Conservation (phyloP, 441 rosid species). For the Raphanus hybrid region DNA sequence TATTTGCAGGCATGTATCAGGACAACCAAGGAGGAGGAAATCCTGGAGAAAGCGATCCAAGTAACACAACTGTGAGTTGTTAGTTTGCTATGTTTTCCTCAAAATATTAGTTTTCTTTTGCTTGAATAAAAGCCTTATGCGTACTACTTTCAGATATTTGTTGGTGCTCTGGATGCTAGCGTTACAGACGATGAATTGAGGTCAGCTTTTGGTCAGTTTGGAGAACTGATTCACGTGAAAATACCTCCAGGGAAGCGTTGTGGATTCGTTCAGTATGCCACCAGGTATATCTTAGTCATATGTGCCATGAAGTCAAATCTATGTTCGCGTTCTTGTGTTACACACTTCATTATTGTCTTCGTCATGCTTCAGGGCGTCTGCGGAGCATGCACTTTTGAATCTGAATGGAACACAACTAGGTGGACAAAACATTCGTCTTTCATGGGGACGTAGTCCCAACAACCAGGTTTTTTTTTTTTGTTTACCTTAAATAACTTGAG, state of each 20-base stretch:
- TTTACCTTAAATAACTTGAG: neutral
- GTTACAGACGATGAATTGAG: slow-evolving; percentile 58
- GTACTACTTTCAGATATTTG: slow-evolving; percentile 62
- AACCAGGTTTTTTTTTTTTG: slow-evolving; percentile 63
- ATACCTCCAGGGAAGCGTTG: slow-evolving; percentile 94
- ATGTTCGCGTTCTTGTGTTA: neutral
- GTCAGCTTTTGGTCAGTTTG: slow-evolving; percentile 78
- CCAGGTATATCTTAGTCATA: slow-evolving; percentile 53
- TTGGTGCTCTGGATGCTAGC: slow-evolving; percentile 54
- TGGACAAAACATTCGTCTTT: slow-evolving; percentile 81
- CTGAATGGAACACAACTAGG: slow-evolving; percentile 83
- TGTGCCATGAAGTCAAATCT: neutral
- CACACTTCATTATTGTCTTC: slow-evolving; percentile 1
- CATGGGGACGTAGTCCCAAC: slow-evolving; percentile 95
- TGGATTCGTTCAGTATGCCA: slow-evolving; percentile 90
- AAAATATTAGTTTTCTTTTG: neutral
- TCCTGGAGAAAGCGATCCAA: slow-evolving; percentile 88
- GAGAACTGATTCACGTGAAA: slow-evolving; percentile 87
- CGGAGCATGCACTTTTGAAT: slow-evolving; percentile 73
- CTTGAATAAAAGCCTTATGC: slow-evolving; percentile 18
- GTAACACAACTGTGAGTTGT: slow-evolving; percentile 85
- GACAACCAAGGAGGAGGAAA: slow-evolving; percentile 78
- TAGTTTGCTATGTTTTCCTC: slow-evolving; percentile 36
- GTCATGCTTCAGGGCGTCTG: slow-evolving; percentile 54
- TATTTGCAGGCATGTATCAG: slow-evolving; percentile 75